Conservation (phyloP, 164 flowering plant genomes). For the Umbilicus rupestris region DNA sequence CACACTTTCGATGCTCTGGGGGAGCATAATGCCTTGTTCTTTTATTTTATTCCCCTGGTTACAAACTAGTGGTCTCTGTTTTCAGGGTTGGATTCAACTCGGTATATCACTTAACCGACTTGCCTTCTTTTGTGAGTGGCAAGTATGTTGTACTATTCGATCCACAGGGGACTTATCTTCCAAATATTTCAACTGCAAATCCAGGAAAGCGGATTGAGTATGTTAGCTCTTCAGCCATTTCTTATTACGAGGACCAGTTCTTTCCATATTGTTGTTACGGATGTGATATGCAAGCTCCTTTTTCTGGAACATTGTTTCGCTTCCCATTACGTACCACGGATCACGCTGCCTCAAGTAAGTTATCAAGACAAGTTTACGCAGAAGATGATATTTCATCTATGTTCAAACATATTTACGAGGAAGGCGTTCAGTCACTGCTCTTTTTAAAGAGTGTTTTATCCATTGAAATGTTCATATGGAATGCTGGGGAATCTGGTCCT, state of each 20-base stretch:
- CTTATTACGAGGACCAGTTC: conserved; percentile 70
- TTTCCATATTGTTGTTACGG: conserved; percentile 85
- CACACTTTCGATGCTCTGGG: background rate
- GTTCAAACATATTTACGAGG: conserved; percentile 77
- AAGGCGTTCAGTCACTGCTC: conserved; percentile 68
- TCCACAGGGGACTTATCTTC: conserved; percentile 85
- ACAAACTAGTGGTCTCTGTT: conserved; percentile 12
- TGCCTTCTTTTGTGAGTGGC: conserved; percentile 95
- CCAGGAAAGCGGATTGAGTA: conserved; percentile 93
- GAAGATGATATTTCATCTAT: conserved; percentile 67
- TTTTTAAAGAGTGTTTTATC: conserved; percentile 69
- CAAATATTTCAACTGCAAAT: conserved; percentile 73
- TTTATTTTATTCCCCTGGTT: background rate
- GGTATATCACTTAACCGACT: conserved; percentile 87
- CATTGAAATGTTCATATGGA: conserved; percentile 79
- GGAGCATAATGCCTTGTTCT: background rate
- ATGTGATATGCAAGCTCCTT: conserved; percentile 73
- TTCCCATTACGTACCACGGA: conserved; percentile 86
- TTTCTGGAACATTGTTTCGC: conserved; percentile 85
- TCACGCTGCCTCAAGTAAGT: conserved; percentile 74
- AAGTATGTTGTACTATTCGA: conserved; percentile 86
- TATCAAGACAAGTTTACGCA: conserved; percentile 75
- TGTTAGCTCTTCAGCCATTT: conserved; percentile 73
- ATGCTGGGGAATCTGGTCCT: conserved; percentile 46
- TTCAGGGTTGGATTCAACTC: conserved; percentile 95